These are phyloP conservation scores for Trichosporon asahii DNA, from an alignment of 1,284 basidiomycete genomes.

Conservation along the genomic window DNA sequence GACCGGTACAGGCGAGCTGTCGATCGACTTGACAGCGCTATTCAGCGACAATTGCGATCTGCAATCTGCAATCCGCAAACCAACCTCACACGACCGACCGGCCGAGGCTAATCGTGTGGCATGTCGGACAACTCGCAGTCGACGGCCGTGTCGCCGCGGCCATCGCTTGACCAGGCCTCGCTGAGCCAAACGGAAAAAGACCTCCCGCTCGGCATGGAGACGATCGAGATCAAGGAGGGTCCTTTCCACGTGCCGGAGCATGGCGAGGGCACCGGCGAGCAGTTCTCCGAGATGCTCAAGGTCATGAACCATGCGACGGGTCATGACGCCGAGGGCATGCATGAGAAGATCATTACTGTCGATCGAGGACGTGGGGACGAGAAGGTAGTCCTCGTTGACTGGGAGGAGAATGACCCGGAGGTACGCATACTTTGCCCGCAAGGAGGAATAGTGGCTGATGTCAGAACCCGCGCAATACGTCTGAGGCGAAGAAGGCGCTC, in stretches of 20 bases:
- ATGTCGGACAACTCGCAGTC: conserved; percentile 6
- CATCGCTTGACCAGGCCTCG: neutral
- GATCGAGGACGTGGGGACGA: conserved; percentile 27
- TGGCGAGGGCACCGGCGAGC: neutral
- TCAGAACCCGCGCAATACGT: conserved; percentile 46
- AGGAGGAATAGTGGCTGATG: conserved; percentile 6
- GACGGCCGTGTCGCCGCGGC: conserved; percentile 3
- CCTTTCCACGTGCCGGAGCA: neutral
- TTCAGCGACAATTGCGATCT: neutral
- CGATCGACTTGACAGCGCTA: too few relatives aligned
- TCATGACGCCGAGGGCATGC: conserved; percentile 16
- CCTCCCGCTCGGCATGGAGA: neutral
- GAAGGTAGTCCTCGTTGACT: conserved; percentile 41
- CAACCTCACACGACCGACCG: neutral
- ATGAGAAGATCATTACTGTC: conserved; percentile 13
- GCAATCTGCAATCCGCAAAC: neutral
- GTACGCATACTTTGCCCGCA: too few relatives aligned
- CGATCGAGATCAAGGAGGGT: neutral
- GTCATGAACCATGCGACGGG: neutral
- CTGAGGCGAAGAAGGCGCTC: conserved; percentile 28
- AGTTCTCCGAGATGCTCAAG: conserved; percentile 7
- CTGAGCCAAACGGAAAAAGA: neutral
- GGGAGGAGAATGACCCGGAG: conserved; percentile 37
- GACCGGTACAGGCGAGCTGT: too few relatives aligned
- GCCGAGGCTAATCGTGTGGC: neutral